Conservation (phyloP, 192 early-diverging fungal genomes). For the Linnemannia exigua region DNA sequence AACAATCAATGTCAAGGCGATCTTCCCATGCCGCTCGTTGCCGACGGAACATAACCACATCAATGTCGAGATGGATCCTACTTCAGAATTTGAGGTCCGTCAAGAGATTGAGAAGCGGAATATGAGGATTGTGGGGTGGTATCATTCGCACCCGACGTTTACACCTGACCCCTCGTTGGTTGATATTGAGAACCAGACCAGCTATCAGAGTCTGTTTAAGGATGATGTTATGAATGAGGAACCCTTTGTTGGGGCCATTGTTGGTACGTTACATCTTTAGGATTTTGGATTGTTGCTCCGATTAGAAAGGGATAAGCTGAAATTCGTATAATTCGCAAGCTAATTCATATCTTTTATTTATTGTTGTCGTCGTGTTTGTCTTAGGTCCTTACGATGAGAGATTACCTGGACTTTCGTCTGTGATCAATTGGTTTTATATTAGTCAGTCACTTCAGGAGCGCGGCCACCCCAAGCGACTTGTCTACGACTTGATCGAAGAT, state of each 20-base stretch:
- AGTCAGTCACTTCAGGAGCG: slow-evolving; percentile 66
- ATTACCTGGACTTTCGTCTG: slow-evolving; percentile 81
- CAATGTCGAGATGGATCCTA: slow-evolving; percentile 94
- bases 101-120: slow-evolving; percentile 78
- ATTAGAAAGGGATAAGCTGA: not conserved
- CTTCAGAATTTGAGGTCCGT: slow-evolving; percentile 79
- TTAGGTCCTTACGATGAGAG: slow-evolving; percentile 86
- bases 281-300: not conserved
- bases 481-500: slow-evolving; percentile 70
- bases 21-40: slow-evolving; percentile 84
- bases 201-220: slow-evolving; percentile 85
- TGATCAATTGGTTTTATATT: slow-evolving; percentile 92
- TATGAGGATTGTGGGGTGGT: slow-evolving; percentile 93
- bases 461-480: slow-evolving; percentile 75
- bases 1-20: slow-evolving; percentile 67
- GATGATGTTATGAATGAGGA: slow-evolving; percentile 67
- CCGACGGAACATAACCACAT: slow-evolving; percentile 77
- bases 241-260: slow-evolving; percentile 94
- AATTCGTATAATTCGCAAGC: too few species aligned
- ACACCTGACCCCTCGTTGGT: slow-evolving; percentile 89
- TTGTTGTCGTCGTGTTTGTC: not conserved
- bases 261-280: slow-evolving; percentile 62
- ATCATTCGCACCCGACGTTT: slow-evolving; percentile 95
- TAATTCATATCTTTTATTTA: not conserved
- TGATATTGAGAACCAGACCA: slow-evolving; percentile 91